Percentiles rank a stretch among this genome's conserved stretches.
These are phyloP conservation scores for Lepiota venenata DNA, from an alignment of 768 basidiomycete genomes.

Conservation along the genomic window DNA sequence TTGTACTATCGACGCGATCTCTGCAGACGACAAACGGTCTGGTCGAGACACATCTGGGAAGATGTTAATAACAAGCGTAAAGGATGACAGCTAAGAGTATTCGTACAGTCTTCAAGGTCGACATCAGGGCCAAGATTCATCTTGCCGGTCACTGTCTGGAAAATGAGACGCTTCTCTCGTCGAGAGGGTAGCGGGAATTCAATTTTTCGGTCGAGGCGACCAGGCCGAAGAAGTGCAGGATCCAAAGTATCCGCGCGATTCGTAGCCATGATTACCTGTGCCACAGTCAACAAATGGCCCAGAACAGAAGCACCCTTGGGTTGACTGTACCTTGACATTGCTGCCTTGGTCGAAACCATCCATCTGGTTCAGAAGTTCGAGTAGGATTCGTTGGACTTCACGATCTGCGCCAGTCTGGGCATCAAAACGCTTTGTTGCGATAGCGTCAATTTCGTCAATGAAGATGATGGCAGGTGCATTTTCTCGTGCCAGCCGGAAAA, in stretches of 20 bases:
- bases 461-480: conserved; percentile 98
- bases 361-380: conserved; percentile 98
- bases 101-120: conserved; percentile 95
- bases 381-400: conserved; percentile 96
- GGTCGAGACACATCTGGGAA: conserved; percentile 89
- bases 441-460: conserved; percentile 98
- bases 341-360: conserved; percentile 99
- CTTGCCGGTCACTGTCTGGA: conserved; percentile 95
- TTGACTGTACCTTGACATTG: conserved; percentile 82
- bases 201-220: conserved; percentile 97
- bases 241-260: conserved; percentile 98
- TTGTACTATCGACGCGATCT: conserved; percentile 94
- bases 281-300: conserved; percentile 4
- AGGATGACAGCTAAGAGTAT: neutral
- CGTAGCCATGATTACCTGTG: conserved; percentile 98
- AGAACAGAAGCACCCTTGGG: neutral
- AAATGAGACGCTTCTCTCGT: conserved; percentile 93
- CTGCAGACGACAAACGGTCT: conserved; percentile 92
- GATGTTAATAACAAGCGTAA: conserved; percentile 11
- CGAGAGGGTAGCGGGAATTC: conserved; percentile 95
- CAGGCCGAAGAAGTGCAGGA: conserved; percentile 94
- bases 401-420: conserved; percentile 99
- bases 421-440: conserved; percentile 99
- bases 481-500: conserved; percentile 95
- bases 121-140: conserved; percentile 99